Evolutionary conservation across 768 basidiomycete species (phyloP).

Genomic region (Filobasidium floriforme): DNA sequence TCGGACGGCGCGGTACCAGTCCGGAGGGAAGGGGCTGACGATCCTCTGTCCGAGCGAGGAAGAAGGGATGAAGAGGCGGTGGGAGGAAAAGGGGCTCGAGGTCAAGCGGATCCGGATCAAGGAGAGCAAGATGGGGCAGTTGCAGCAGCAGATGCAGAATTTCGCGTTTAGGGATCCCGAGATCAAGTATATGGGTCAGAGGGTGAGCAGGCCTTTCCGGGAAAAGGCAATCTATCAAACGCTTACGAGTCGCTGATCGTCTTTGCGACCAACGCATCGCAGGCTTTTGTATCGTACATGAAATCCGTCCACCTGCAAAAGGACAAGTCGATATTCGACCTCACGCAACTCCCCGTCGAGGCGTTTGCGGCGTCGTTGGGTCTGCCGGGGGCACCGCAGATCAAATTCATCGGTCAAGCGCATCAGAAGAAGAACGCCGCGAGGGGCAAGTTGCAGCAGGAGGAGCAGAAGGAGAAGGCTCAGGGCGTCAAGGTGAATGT

Average conservation of each 20-base stretch:
- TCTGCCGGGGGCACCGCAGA: conserved; percentile 87
- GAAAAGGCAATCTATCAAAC: too few relatives aligned
- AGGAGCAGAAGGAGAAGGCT: conserved; percentile 23
- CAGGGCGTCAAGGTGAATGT: conserved; percentile 21
- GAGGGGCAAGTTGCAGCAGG: conserved; percentile 41
- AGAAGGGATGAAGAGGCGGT: conserved; percentile 69
- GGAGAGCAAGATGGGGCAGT: conserved; percentile 72
- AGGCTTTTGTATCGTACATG: conserved; percentile 95
- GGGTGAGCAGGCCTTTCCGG: too few relatives aligned
- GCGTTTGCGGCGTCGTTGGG: conserved; percentile 82
- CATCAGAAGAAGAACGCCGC: conserved; percentile 74
- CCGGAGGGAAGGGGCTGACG: conserved; percentile 74
- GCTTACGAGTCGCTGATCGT: too few relatives aligned
- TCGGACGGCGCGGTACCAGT: conserved; percentile 86
- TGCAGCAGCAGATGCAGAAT: conserved; percentile 81
- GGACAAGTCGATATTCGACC: conserved; percentile 85
- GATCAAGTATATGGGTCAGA: conserved; percentile 90
- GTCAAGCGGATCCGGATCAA: conserved; percentile 72
- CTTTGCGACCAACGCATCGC: not conserved
- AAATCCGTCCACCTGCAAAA: conserved; percentile 88
- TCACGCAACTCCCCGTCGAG: conserved; percentile 71
- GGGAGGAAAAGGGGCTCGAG: conserved; percentile 66
- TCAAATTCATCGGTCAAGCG: conserved; percentile 65
- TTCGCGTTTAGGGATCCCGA: conserved; percentile 91
- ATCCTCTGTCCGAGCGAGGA: conserved; percentile 85